Conservation (phyloP, 495 filamentous ascomycete genomes). For the Hypoxylon perforatum region DNA sequence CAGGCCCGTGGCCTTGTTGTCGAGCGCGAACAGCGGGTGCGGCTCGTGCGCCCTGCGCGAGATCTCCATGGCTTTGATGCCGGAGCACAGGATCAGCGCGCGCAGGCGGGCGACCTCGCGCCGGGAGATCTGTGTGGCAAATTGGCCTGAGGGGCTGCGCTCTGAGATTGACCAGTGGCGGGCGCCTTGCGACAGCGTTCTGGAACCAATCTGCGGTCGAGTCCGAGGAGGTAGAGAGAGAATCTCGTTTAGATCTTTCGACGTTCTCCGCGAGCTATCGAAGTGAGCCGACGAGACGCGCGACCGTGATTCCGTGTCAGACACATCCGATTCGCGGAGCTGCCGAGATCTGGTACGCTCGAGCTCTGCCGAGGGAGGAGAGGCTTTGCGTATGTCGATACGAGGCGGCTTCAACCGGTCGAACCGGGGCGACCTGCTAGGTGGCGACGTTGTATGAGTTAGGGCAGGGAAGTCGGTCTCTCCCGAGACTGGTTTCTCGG, state of each 20-base stretch:
- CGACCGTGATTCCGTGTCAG: conserved; percentile 50
- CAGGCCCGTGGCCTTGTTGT: conserved; percentile 23
- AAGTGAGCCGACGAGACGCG: conserved; percentile 1
- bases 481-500: conserved; percentile 23
- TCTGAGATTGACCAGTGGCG: conserved; percentile 81
- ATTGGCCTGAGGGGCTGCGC: conserved; percentile 55
- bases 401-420: conserved; percentile 70
- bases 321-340: conserved; percentile 45
- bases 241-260: conserved; percentile 41
- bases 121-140: conserved; percentile 57
- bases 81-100: conserved; percentile 80
- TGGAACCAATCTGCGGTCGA: conserved; percentile 17
- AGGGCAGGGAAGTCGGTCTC: conserved; percentile 21
- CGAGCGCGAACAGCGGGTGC: conserved; percentile 35
- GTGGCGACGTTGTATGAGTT: conserved; percentile 36
- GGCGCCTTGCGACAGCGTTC: conserved; percentile 39
- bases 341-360: conserved; percentile 29
- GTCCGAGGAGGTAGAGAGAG: conserved; percentile 34
- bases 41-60: conserved; percentile 68
- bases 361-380: conserved; percentile 54
- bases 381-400: conserved; percentile 68
- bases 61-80: conserved; percentile 86
- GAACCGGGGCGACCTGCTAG: conserved; percentile 60
- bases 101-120: conserved; percentile 79
- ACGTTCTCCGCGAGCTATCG: conserved; percentile 15